Evolutionary conservation across 1,139 yeast species (phyloP).

Genomic region (Yamadazyma mexicana): DNA sequence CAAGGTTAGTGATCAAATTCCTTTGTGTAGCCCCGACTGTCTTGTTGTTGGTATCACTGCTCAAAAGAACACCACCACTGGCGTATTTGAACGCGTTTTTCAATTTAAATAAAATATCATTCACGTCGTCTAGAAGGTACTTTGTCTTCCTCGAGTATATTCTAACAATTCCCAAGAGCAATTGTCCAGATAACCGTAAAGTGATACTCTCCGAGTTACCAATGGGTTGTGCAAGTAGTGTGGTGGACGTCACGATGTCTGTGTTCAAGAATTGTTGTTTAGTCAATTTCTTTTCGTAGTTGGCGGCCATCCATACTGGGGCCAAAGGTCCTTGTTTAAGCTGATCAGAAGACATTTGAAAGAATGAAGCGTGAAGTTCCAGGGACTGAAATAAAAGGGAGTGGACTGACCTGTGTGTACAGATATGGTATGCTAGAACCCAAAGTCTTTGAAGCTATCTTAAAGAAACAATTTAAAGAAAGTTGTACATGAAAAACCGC

Average conservation of each 20-base stretch:
- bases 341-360: slow-evolving; percentile 5
- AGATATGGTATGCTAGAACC: too few relatives aligned
- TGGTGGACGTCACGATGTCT: slow-evolving; percentile 60
- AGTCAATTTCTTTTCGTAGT: slow-evolving; percentile 76
- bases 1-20: slow-evolving; percentile 38
- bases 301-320: slow-evolving; percentile 92
- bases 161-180: slow-evolving; percentile 83
- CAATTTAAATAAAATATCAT: slow-evolving; percentile 71
- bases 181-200: slow-evolving; percentile 82
- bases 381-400: too few relatives aligned
- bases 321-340: slow-evolving; percentile 72
- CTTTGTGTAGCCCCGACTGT: slow-evolving; percentile 40
- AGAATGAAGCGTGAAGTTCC: too few relatives aligned
- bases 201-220: slow-evolving; percentile 49
- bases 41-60: slow-evolving; percentile 36
- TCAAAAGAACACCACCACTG: slow-evolving; percentile 36
- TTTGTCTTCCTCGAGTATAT: slow-evolving; percentile 87
- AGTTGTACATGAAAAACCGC: not conserved
- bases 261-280: slow-evolving; percentile 76
- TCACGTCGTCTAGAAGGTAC: slow-evolving; percentile 80
- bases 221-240: slow-evolving; percentile 16
- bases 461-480: too few relatives aligned
- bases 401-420: too few relatives aligned
- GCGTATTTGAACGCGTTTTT: slow-evolving; percentile 66
- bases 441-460: too few relatives aligned